phyloP scores from a whole-genome alignment of 2,329 filamentous ascomycete genomes.

The Sporothrix euskadiensis region DNA sequence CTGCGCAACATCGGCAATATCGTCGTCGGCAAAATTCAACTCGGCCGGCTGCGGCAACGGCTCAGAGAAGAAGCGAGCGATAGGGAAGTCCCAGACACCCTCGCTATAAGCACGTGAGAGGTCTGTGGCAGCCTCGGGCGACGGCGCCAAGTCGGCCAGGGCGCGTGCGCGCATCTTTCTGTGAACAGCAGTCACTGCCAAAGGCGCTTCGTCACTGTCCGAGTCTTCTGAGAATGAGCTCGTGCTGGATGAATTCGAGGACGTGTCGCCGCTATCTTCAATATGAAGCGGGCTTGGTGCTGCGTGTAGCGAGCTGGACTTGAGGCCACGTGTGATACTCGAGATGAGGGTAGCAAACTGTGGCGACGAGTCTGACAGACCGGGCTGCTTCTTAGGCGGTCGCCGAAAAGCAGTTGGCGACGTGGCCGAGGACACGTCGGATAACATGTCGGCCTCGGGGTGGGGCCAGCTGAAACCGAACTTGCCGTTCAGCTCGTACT shows the following conservation, averaged over 20 bases:
- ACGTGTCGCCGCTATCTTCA: constrained; percentile 29
- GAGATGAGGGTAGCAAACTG: constrained; percentile 40
- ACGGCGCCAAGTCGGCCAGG: constrained; percentile 37
- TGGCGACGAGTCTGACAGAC: constrained; percentile 31
- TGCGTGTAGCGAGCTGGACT: constrained; percentile 40
- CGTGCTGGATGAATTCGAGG: constrained; percentile 20
- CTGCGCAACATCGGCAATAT: constrained; percentile 67
- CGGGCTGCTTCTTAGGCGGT: constrained; percentile 28
- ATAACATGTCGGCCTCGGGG: constrained; percentile 33
- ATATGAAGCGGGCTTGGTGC: constrained; percentile 37
- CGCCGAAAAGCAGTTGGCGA: constrained; percentile 33
- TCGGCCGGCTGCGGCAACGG: constrained; percentile 55
- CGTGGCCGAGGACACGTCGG: constrained; percentile 28
- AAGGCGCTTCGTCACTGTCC: constrained; percentile 56
- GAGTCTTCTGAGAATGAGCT: constrained; percentile 38
- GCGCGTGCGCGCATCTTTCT: constrained; percentile 51
- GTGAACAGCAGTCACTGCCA: constrained; percentile 48
- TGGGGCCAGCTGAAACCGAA: constrained; percentile 50
- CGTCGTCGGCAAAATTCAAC: constrained; percentile 54
- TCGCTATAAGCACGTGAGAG: constrained; percentile 51
- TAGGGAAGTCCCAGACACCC: constrained; percentile 51
- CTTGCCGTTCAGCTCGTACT: constrained; percentile 58
- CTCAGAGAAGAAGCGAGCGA: constrained; percentile 60
- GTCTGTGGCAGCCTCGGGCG: constrained; percentile 52
- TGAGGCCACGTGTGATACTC: constrained; percentile 42